Conservation (phyloP, 1,284 basidiomycete genomes). For the Cystobasidium slooffiae region DNA sequence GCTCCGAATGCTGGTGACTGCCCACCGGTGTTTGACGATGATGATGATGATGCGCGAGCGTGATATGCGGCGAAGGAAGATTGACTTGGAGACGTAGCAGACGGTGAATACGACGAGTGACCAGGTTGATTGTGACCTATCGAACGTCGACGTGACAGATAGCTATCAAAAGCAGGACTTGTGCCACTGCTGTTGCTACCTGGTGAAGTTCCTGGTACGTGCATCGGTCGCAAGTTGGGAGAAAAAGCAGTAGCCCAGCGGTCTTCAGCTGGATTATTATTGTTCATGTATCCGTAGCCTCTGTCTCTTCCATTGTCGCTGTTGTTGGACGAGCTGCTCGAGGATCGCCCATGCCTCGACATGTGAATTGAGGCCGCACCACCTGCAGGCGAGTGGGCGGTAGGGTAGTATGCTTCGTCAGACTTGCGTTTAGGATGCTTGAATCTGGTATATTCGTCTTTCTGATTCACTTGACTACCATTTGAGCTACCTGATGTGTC, state of each 20-base stretch:
- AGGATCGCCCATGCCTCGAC: constrained; percentile 16
- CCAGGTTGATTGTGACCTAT: not conserved
- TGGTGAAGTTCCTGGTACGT: constrained; percentile 12
- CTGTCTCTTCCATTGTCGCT: constrained; percentile 4
- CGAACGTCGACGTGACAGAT: constrained; percentile 15
- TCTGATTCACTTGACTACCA: not conserved
- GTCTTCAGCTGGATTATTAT: not conserved
- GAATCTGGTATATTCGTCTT: not conserved
- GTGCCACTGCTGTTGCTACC: not conserved
- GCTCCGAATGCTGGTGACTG: constrained; percentile 26
- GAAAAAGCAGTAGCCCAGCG: constrained; percentile 16
- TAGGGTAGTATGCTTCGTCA: not conserved
- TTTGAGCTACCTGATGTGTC: not conserved
- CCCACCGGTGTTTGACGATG: not conserved
- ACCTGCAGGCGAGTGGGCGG: not conserved
- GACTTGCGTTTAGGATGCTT: constrained; percentile 22
- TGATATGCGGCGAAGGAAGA: constrained; percentile 1
- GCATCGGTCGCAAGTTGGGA: not conserved
- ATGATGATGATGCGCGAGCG: not conserved
- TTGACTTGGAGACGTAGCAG: constrained; percentile 12
- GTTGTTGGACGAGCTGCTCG: constrained; percentile 15
- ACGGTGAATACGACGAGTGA: not conserved
- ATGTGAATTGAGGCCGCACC: not conserved
- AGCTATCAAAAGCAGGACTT: constrained; percentile 8
- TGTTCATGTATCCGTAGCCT: not conserved